Conservation (phyloP, 2,329 filamentous ascomycete species). For the Pyrenochaeta sp. region DNA sequence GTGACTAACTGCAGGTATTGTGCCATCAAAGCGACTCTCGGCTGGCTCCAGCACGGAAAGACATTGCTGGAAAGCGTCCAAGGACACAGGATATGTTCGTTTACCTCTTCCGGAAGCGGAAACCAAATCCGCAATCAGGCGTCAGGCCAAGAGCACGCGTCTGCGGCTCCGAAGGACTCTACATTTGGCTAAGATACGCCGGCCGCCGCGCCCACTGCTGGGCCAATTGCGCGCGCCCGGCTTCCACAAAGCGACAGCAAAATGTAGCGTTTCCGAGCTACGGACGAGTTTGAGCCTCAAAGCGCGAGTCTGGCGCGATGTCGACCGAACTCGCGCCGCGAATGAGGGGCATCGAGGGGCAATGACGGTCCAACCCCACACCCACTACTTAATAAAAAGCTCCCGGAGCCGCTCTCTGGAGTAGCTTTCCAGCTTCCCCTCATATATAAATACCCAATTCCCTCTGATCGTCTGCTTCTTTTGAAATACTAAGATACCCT, state of each 20-base stretch:
- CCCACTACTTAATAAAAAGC: slow-evolving; percentile 29
- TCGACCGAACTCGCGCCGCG: slow-evolving; percentile 29
- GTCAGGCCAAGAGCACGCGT: slow-evolving; percentile 8
- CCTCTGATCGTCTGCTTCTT: slow-evolving; percentile 8
- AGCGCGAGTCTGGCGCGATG: slow-evolving; percentile 35
- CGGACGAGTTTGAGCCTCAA: slow-evolving; percentile 36
- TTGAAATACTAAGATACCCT: slow-evolving; percentile 20
- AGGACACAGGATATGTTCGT: slow-evolving; percentile 8
- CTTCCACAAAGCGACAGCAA: slow-evolving; percentile 5
- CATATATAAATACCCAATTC: slow-evolving; percentile 9
- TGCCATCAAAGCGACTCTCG: too few species aligned
- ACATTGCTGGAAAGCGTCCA: slow-evolving; percentile 13
- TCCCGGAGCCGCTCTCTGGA: slow-evolving; percentile 29
- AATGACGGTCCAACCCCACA: slow-evolving; percentile 35
- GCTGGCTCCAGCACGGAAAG: not conserved
- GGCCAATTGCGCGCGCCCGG: slow-evolving; percentile 18
- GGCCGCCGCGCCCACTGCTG: slow-evolving; percentile 4
- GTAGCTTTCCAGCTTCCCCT: slow-evolving; percentile 19
- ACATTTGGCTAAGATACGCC: slow-evolving; percentile 31
- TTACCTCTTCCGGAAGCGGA: slow-evolving; percentile 23
- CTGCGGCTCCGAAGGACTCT: slow-evolving; percentile 12
- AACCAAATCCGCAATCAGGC: slow-evolving; percentile 23
- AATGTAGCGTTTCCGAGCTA: slow-evolving; percentile 21
- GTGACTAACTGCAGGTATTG: too few species aligned
- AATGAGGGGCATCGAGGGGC: slow-evolving; percentile 40